These are phyloP conservation scores for Wickerhamiella azymoides DNA, from an alignment of 805 yeast species.

Conservation along the genomic window DNA sequence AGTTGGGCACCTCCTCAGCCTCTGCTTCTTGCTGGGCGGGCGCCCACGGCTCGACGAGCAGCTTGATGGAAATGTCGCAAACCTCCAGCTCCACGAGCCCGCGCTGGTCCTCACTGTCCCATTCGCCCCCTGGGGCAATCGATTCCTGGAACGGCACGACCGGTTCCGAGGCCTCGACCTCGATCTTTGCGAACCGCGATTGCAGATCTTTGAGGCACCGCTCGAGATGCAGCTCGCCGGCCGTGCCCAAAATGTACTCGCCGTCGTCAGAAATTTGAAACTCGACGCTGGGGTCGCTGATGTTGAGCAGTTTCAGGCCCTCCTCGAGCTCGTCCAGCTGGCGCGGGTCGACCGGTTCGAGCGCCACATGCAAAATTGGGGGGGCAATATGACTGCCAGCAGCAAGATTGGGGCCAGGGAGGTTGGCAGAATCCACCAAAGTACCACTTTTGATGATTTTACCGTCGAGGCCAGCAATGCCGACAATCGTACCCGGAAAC, in stretches of 20 bases:
- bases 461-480: slow-evolving; percentile 81
- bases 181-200: slow-evolving; percentile 86
- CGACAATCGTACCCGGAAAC: slow-evolving; percentile 92
- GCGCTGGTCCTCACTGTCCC: slow-evolving; percentile 16
- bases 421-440: slow-evolving; percentile 38
- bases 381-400: slow-evolving; percentile 61
- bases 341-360: slow-evolving; percentile 85
- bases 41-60: slow-evolving; percentile 44
- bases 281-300: slow-evolving; percentile 91
- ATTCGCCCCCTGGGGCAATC: slow-evolving; percentile 39
- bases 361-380: slow-evolving; percentile 87
- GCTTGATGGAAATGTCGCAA: slow-evolving; percentile 33
- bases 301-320: slow-evolving; percentile 66
- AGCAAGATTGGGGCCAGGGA: slow-evolving; percentile 61
- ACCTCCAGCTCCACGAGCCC: slow-evolving; percentile 32
- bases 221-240: slow-evolving; percentile 93
- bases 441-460: slow-evolving; percentile 81
- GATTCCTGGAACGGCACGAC: slow-evolving; percentile 92
- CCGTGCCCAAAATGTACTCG: slow-evolving; percentile 84
- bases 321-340: slow-evolving; percentile 59
- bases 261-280: slow-evolving; percentile 79
- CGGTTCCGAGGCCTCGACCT: slow-evolving; percentile 75
- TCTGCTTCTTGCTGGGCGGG: too few relatives aligned
- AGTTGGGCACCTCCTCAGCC: not conserved
- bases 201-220: slow-evolving; percentile 82